phyloP scores from a whole-genome alignment of 306 rosid species.

The Fragaria ananassa region DNA sequence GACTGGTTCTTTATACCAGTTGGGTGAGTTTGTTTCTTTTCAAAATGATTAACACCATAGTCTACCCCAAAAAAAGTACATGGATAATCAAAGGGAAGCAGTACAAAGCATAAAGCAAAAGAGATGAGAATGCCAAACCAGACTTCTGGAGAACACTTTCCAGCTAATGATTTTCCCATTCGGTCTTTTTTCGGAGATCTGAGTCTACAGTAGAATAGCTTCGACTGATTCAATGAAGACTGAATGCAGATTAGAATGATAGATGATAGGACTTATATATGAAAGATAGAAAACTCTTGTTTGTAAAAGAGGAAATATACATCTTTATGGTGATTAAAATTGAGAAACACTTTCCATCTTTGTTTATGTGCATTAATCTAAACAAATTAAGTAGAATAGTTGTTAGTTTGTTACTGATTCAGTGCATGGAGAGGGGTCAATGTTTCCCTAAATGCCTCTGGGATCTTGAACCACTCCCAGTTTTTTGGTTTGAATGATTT shows the following conservation, averaged over 20 bases:
- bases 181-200: neutral
- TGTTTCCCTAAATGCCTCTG: neutral
- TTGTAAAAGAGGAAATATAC: neutral
- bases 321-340: neutral
- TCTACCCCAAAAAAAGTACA: slow-evolving; percentile 21
- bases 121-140: slow-evolving; percentile 44
- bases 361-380: neutral
- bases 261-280: neutral
- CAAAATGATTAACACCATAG: slow-evolving; percentile 12
- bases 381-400: neutral
- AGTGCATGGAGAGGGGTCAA: neutral
- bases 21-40: slow-evolving; percentile 22
- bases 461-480: neutral
- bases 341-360: neutral
- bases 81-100: slow-evolving; percentile 42
- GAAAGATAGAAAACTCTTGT: no score
- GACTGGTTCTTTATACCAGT: slow-evolving; percentile 17
- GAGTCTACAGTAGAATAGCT: neutral
- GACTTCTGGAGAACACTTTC: slow-evolving; percentile 35
- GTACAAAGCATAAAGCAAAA: slow-evolving; percentile 29
- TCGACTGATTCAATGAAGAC: neutral
- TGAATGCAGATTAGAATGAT: neutral
- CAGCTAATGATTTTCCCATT: slow-evolving; percentile 3
- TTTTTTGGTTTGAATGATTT: neutral
- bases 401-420: neutral